A percentile compares a stretch with the other conserved stretches of the same genome.
Conservation (phyloP, 2,329 filamentous ascomycete genomes). For the Aspergillus amoenus region DNA sequence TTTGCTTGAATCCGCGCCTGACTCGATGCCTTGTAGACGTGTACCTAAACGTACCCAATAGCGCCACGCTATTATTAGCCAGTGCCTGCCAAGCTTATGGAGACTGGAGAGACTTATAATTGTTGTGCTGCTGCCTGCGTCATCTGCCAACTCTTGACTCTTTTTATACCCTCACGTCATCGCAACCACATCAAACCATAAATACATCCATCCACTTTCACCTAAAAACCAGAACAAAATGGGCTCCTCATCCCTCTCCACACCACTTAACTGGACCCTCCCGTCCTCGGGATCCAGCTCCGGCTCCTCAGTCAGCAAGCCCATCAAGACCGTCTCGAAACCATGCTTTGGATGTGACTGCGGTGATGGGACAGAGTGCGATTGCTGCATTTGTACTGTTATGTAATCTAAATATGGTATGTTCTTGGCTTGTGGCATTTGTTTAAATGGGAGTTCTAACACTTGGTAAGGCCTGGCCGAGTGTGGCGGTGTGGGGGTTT, state of each 20-base stretch:
- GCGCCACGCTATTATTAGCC: background rate
- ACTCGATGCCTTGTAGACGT: background rate
- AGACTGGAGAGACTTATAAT: no score
- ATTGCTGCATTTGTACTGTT: constrained; percentile 42
- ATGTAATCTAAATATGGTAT: constrained; percentile 32
- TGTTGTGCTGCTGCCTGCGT: no score
- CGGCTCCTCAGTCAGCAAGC: constrained; percentile 36
- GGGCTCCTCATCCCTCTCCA: constrained; percentile 22
- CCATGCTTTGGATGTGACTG: constrained; percentile 45
- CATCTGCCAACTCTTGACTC: background rate
- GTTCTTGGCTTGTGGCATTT: background rate
- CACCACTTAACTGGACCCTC: constrained; percentile 32
- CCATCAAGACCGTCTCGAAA: constrained; percentile 40
- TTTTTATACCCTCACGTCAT: background rate
- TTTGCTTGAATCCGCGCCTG: background rate
- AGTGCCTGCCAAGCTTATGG: background rate
- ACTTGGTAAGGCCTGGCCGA: background rate
- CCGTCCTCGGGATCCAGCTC: constrained; percentile 37
- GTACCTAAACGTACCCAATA: background rate
- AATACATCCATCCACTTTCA: background rate
- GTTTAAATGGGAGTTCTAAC: background rate
- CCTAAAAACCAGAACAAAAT: constrained; percentile 12
- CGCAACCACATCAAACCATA: background rate
- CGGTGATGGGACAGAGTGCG: constrained; percentile 39
- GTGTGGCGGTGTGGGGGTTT: no score